Evolutionary conservation across 805 yeast species (phyloP).

Genomic region (Ogataea salicorniae): DNA sequence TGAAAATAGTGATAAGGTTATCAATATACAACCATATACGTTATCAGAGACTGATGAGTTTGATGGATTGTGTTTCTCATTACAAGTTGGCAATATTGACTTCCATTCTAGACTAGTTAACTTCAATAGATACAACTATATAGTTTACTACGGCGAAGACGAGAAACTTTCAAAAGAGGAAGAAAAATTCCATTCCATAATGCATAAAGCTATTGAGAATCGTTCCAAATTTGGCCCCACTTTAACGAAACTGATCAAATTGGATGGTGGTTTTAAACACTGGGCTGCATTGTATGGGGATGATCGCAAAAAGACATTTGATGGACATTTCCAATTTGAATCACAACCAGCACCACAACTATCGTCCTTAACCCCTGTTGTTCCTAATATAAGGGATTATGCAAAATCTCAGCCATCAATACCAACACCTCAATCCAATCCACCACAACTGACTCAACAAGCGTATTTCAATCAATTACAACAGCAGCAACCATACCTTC

Average conservation of each 20-base stretch:
- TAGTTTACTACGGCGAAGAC: slow-evolving; percentile 36
- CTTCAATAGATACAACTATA: slow-evolving; percentile 29
- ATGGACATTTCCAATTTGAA: slow-evolving; percentile 6
- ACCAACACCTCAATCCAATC: neutral
- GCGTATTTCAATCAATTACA: neutral
- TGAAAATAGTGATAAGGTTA: slow-evolving; percentile 30
- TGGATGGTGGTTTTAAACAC: slow-evolving; percentile 42
- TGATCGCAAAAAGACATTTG: slow-evolving; percentile 17
- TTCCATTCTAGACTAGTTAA: slow-evolving; percentile 29
- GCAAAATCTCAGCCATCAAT: neutral
- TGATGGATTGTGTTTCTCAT: slow-evolving; percentile 15
- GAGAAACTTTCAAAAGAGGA: slow-evolving; percentile 28
- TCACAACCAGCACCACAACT: slow-evolving; percentile 2
- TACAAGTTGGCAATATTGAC: slow-evolving; percentile 30
- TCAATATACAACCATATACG: slow-evolving; percentile 37
- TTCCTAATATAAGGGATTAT: slow-evolving; percentile 5
- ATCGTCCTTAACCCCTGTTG: slow-evolving; percentile 5
- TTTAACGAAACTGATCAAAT: slow-evolving; percentile 10
- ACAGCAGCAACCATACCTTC: neutral
- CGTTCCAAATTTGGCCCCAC: neutral
- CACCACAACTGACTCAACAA: neutral
- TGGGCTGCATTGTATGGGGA: slow-evolving; percentile 35
- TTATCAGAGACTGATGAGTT: slow-evolving; percentile 12
- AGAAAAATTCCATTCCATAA: slow-evolving; percentile 18
- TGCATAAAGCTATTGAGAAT: slow-evolving; percentile 10